These are phyloP conservation scores for Dothiorella sarmentorum DNA, from an alignment of 2,329 filamentous ascomycete species.

Conservation along the genomic window DNA sequence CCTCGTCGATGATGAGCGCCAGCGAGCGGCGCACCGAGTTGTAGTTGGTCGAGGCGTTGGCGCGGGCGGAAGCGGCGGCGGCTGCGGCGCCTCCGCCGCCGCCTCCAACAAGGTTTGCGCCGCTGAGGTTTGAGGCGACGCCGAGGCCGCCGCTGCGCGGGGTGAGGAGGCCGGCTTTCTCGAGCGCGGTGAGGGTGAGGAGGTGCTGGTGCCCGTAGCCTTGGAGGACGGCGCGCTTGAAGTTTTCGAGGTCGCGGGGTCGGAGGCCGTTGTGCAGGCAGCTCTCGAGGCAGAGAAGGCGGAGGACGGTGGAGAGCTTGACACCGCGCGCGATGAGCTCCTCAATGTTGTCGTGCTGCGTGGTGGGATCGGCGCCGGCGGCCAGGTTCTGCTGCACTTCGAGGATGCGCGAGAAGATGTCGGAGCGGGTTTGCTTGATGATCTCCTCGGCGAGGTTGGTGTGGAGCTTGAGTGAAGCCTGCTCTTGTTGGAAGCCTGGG, in stretches of 20 bases:
- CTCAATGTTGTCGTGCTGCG: constrained; percentile 86
- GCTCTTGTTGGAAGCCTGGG: constrained; percentile 87
- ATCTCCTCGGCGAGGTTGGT: constrained; percentile 92
- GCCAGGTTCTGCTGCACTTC: constrained; percentile 96
- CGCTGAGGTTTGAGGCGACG: constrained; percentile 46
- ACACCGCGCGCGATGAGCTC: constrained; percentile 89
- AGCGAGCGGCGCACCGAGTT: constrained; percentile 80
- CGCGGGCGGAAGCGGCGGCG: constrained; percentile 51
- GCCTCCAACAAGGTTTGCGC: too few relatives aligned
- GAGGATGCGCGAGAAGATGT: constrained; percentile 80
- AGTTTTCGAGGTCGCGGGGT: constrained; percentile 81
- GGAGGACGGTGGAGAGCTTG: constrained; percentile 74
- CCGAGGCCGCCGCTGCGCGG: constrained; percentile 44
- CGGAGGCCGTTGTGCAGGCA: constrained; percentile 86
- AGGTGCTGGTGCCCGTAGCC: constrained; percentile 95
- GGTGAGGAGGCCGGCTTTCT: constrained; percentile 83
- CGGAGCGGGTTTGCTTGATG: constrained; percentile 84
- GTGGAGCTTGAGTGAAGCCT: constrained; percentile 87
- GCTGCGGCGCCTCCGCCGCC: too few relatives aligned
- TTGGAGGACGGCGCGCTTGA: constrained; percentile 82
- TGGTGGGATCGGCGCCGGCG: constrained; percentile 81
- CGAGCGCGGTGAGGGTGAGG: constrained; percentile 80
- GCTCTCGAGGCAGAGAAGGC: constrained; percentile 86
- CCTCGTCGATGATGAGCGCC: constrained; percentile 88
- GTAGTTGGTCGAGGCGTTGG: constrained; percentile 59